A percentile compares a stretch with the other conserved stretches of the same genome.
Evolutionary conservation across 2,329 filamentous ascomycete genomes (phyloP).

Genomic region (Didymella segeticola): DNA sequence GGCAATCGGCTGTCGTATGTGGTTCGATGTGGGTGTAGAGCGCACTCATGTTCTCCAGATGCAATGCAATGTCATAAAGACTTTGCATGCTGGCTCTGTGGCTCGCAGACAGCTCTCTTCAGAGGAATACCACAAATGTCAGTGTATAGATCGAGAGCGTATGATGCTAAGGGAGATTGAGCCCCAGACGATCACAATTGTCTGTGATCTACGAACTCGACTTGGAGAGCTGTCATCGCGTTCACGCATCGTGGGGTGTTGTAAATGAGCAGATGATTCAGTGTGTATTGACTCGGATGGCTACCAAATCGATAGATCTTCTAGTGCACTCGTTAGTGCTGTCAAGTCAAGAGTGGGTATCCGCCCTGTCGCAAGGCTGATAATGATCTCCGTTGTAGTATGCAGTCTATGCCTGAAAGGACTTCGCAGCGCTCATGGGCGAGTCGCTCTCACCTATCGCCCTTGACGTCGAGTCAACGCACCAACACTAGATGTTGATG

Average conservation of each 20-base stretch:
- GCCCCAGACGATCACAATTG: too few species aligned
- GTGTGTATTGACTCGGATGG: not conserved
- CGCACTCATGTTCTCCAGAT: too few species aligned
- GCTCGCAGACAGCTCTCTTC: too few species aligned
- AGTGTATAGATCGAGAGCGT: too few species aligned
- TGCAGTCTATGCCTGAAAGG: not conserved
- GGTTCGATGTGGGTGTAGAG: too few species aligned
- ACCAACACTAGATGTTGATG: not conserved
- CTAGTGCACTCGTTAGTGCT: not conserved
- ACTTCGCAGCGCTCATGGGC: not conserved
- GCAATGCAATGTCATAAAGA: too few species aligned
- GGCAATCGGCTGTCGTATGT: too few species aligned
- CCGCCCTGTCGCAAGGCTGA: not conserved
- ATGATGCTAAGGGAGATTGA: too few species aligned
- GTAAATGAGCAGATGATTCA: not conserved
- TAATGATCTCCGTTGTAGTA: not conserved
- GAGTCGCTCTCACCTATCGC: not conserved
- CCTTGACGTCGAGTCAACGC: not conserved
- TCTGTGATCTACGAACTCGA: not conserved
- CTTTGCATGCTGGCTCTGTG: too few species aligned
- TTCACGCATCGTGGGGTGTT: too few species aligned
- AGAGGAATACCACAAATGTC: too few species aligned
- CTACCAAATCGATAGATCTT: not conserved
- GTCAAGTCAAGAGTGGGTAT: not conserved
- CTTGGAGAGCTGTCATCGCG: not conserved